phyloP scores from a whole-genome alignment of 305 asterid species.

The Rubia balearica region DNA sequence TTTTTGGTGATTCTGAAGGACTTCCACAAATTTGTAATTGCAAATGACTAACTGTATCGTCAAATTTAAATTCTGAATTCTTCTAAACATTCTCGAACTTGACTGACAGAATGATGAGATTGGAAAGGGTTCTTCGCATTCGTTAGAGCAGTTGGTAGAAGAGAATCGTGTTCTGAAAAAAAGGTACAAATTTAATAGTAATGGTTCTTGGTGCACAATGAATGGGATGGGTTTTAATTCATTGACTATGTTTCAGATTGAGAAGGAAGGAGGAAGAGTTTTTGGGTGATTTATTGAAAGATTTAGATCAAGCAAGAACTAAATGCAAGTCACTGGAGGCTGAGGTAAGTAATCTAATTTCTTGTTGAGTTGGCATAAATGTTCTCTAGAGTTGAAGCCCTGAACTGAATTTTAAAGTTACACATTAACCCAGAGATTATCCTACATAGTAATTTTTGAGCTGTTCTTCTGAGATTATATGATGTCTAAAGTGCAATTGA shows the following conservation, averaged over 20 bases:
- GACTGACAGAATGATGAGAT: constrained; percentile 35
- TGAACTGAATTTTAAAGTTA: not conserved
- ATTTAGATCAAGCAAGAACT: constrained; percentile 57
- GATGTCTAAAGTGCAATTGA: not conserved
- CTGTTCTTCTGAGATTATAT: not conserved
- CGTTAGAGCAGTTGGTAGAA: constrained; percentile 46
- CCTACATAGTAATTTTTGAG: not conserved
- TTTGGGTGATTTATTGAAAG: constrained; percentile 68
- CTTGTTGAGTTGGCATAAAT: not conserved
- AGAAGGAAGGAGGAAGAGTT: constrained; percentile 55
- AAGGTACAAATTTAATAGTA: constrained; percentile 32
- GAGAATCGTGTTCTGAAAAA: constrained; percentile 60
- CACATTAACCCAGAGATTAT: not conserved
- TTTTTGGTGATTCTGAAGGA: not conserved
- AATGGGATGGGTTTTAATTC: constrained; percentile 5
- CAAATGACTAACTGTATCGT: not conserved
- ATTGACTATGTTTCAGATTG: constrained; percentile 41
- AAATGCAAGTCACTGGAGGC: constrained; percentile 58
- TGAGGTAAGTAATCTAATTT: constrained; percentile 53
- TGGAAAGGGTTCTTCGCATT: constrained; percentile 28
- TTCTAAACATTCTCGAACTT: constrained; percentile 22
- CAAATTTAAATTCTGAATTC: not conserved
- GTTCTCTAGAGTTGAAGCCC: not conserved
- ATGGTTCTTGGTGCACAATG: constrained; percentile 8
- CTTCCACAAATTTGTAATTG: not conserved